Evolutionary conservation across 768 basidiomycete species (phyloP).

Genomic region (Tricholomella constricta): DNA sequence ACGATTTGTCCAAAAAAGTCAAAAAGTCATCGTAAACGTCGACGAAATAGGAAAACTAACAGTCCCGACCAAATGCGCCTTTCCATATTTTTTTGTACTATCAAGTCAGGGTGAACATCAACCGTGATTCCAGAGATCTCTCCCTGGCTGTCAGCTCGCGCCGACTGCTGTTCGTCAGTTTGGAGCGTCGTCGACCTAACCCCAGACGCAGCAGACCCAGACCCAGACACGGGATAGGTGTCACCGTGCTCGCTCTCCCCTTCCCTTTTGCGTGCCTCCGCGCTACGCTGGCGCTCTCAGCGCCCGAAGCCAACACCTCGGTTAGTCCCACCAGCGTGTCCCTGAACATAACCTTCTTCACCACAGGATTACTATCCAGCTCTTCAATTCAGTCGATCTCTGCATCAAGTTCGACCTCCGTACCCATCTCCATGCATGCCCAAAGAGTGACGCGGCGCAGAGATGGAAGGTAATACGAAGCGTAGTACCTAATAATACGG

Average conservation of each 20-base stretch:
- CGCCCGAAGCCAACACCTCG: neutral
- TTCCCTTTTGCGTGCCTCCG: neutral
- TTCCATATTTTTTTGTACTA: no score
- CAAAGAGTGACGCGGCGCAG: neutral
- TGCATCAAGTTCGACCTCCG: slow-evolving; percentile 5
- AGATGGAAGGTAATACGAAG: slow-evolving; percentile 6
- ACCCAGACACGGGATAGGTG: neutral
- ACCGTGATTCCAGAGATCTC: no score
- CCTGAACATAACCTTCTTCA: slow-evolving; percentile 8
- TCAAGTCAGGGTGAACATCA: no score
- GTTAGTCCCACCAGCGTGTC: slow-evolving; percentile 10
- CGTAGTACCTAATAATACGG: neutral
- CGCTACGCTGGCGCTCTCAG: neutral
- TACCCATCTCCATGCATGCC: neutral
- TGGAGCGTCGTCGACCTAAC: no score
- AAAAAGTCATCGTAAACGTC: no score
- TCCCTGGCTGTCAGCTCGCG: neutral
- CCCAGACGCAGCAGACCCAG: neutral
- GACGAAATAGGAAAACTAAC: no score
- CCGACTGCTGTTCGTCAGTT: neutral
- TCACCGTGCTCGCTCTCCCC: neutral
- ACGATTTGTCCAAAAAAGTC: no score
- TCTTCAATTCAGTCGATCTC: neutral
- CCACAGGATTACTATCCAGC: slow-evolving; percentile 1
- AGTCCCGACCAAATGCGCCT: no score